Evolutionary conservation across 805 yeast genomes (phyloP).

Genomic region (Candida takata): DNA sequence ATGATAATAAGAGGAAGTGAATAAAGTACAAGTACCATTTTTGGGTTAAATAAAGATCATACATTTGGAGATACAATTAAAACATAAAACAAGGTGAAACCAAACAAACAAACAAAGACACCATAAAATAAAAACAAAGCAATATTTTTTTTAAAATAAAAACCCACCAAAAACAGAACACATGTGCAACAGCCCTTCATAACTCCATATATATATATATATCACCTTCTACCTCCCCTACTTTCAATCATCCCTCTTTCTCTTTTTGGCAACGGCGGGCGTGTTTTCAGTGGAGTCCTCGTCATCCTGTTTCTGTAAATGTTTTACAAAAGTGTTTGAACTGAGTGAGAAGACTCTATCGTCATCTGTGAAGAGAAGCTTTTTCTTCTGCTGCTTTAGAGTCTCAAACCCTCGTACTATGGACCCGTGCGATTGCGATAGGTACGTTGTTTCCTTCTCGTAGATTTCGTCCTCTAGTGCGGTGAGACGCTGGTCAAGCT

Average conservation of each 20-base stretch:
- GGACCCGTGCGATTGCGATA: constrained; percentile 62
- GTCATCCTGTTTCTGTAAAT: constrained; percentile 42
- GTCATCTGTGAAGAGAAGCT: constrained; percentile 54
- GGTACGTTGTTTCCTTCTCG: constrained; percentile 70
- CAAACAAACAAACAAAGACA: no score
- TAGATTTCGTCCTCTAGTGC: constrained; percentile 71
- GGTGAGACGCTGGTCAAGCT: constrained; percentile 56
- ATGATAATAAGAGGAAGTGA: no score
- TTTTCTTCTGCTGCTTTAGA: constrained; percentile 38
- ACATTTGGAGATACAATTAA: no score
- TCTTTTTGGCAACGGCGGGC: constrained; percentile 11
- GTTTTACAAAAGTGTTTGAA: constrained; percentile 61
- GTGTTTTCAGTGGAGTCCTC: constrained; percentile 21
- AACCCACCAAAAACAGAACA: no score
- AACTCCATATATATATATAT: no score
- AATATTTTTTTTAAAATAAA: no score
- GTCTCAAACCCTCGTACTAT: constrained; percentile 89
- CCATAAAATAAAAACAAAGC: no score
- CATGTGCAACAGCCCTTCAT: no score
- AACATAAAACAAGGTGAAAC: no score
- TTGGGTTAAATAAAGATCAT: no score
- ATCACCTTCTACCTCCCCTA: no score
- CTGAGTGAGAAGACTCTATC: constrained; percentile 79
- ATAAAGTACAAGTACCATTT: no score
- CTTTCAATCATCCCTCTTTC: constrained; percentile 12